Percentiles rank a stretch among this genome's conserved stretches.
phyloP scores from a whole-genome alignment of 139 green algal species.

The Micromonas pusilla region DNA sequence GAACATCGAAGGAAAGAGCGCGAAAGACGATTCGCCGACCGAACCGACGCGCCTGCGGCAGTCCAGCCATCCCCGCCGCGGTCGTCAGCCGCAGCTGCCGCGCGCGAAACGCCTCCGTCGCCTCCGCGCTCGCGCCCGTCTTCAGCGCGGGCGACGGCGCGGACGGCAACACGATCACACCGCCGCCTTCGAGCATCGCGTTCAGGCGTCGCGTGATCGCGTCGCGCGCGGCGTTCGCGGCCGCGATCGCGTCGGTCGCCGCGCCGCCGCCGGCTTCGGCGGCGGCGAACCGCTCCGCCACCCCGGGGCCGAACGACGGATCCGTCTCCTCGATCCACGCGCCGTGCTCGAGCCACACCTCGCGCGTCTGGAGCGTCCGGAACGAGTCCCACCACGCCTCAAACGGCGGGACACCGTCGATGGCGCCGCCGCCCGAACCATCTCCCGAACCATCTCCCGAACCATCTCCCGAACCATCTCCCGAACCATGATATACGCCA shows the following conservation, averaged over 20 bases:
- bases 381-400: conserved; percentile 5
- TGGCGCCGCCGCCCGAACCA: neutral
- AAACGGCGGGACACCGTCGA: neutral
- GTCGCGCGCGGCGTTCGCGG: neutral
- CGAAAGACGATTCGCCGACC: neutral
- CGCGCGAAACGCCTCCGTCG: neutral
- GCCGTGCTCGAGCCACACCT: conserved; percentile 12
- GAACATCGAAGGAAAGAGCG: neutral
- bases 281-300: neutral
- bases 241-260: neutral
- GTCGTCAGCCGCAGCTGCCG: neutral
- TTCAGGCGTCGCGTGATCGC: neutral
- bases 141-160: neutral
- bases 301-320: conserved; percentile 2
- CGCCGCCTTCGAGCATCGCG: neutral
- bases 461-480: too few relatives aligned
- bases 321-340: neutral
- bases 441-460: too few relatives aligned
- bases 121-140: neutral
- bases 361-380: neutral
- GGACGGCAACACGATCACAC: neutral
- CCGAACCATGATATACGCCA: neutral
- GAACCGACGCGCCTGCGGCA: neutral
- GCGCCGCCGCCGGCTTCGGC: neutral
- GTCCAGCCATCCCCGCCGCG: neutral